Evolutionary conservation across 2,329 filamentous ascomycete species (phyloP).

Genomic region (Capronia epimyces): DNA sequence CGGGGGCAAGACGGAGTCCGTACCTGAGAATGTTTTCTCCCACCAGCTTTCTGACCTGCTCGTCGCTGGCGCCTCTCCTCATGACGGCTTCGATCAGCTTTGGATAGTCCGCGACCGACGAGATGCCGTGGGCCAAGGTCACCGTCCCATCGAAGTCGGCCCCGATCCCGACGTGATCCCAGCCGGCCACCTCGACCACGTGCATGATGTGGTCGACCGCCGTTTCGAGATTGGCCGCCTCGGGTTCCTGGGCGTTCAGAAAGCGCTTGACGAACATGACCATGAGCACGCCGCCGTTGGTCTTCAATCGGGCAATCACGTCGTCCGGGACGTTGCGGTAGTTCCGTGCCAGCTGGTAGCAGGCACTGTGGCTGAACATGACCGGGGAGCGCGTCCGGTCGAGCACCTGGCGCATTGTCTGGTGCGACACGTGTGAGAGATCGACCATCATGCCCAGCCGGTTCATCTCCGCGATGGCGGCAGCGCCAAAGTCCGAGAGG

Average conservation of each 20-base stretch:
- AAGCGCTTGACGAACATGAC: constrained; percentile 36
- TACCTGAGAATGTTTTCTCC: constrained; percentile 37
- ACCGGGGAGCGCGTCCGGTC: constrained; percentile 25
- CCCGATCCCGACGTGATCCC: constrained; percentile 81
- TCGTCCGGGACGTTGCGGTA: constrained; percentile 41
- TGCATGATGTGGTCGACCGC: constrained; percentile 75
- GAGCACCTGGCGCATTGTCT: constrained; percentile 28
- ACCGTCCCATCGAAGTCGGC: constrained; percentile 72
- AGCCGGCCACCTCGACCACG: constrained; percentile 77
- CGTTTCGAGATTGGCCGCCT: constrained; percentile 59
- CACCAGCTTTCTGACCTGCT: constrained; percentile 36
- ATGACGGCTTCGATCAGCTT: constrained; percentile 34
- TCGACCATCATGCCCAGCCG: constrained; percentile 32
- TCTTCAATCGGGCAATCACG: constrained; percentile 34
- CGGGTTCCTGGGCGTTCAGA: constrained; percentile 30
- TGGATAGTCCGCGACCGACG: constrained; percentile 33
- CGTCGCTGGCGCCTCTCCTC: constrained; percentile 38
- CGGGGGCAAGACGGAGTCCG: no score
- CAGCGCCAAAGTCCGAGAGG: constrained; percentile 27
- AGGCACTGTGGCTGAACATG: constrained; percentile 30
- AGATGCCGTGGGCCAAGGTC: constrained; percentile 36
- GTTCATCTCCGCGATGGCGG: constrained; percentile 31
- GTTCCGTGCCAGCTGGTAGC: constrained; percentile 30
- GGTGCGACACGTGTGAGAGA: constrained; percentile 29
- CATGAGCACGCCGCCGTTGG: constrained; percentile 41